Base-by-base conservation (phyloP, 176 grass and related monocot species). In the Lolium rigidum region DNA sequence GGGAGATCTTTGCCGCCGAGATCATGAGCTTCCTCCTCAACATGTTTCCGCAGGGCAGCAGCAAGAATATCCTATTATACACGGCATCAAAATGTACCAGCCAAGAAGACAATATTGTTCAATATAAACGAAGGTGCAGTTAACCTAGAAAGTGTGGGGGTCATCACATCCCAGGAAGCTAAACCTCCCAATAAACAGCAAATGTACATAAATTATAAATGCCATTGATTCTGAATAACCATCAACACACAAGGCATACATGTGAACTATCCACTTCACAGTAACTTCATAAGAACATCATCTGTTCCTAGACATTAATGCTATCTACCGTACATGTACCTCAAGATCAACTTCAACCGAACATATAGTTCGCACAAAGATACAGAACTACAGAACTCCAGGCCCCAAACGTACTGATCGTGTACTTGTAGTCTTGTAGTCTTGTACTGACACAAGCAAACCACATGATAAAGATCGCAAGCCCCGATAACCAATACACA, bases 1-100 rank as follows among this genome's bases (percentile, higher is more conserved):
- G 82, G 89, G 87, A 98, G 95, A 74, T 88, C 86, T 89, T 98
- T 93, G 39, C 88, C 71, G 48, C 84, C 86, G 26, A 98, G 88
- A 80, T 95, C 88, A 15, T 90, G 96, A 54, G 96, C 89, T 86
- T 90, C 90, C 58, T 94, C 92, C 68, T 98, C 96, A 14, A 95
- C 92, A 92, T 92, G 93, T 85, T 94, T 98, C 64, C 86, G 56
- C 46, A 98, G 74, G 67, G 93, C 81, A 76, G 93, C 89, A 79
- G 90, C 76, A 84, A 93, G 79, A 61, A 70, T 78, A 85, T 95
- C 96, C 96, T 98, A 93, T 86, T 50, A 78, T 49, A 74, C 4
- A 85, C 49, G 15, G 10, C 17, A 73, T 35, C 41, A 75, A 64
- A 58, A 41, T 50, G 43, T 59, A 56, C 59, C 25, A 85, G 20